Evolutionary conservation across 352 stramenopile genomes (phyloP).

Genomic region (Pythium guiyangense): DNA sequence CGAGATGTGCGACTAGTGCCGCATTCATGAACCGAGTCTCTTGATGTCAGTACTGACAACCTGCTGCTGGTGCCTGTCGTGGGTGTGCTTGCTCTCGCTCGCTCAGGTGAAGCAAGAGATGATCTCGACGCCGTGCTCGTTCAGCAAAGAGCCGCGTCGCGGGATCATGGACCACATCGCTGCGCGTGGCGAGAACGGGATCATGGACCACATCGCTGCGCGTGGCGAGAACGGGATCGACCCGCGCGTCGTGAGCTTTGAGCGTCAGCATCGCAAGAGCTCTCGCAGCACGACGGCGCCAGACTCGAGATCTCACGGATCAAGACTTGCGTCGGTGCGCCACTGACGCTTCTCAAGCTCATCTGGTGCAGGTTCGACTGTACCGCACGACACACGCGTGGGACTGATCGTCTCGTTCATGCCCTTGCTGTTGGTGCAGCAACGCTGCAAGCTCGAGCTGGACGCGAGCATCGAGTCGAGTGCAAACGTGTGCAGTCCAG

Average conservation of each 20-base stretch:
- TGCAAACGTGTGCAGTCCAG: constrained; percentile 5
- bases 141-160: constrained; percentile 35
- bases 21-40: background rate
- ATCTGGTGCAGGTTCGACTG: background rate
- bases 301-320: background rate
- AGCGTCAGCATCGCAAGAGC: background rate
- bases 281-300: background rate
- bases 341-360: background rate
- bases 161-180: constrained; percentile 36
- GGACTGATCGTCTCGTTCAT: background rate
- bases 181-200: too few relatives aligned
- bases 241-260: constrained; percentile 8
- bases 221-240: constrained; percentile 16
- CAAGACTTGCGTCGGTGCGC: background rate
- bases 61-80: too few relatives aligned
- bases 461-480: background rate
- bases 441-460: background rate
- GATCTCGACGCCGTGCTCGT: constrained; percentile 42
- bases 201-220: too few relatives aligned
- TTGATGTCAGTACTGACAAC: background rate
- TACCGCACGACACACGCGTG: background rate
- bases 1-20: constrained; percentile 25
- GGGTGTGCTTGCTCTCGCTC: background rate
- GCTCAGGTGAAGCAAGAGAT: constrained; percentile 38
- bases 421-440: background rate